Conservation (phyloP, 2,329 filamentous ascomycete species). For the Lasiodiplodia gonubiensis region DNA sequence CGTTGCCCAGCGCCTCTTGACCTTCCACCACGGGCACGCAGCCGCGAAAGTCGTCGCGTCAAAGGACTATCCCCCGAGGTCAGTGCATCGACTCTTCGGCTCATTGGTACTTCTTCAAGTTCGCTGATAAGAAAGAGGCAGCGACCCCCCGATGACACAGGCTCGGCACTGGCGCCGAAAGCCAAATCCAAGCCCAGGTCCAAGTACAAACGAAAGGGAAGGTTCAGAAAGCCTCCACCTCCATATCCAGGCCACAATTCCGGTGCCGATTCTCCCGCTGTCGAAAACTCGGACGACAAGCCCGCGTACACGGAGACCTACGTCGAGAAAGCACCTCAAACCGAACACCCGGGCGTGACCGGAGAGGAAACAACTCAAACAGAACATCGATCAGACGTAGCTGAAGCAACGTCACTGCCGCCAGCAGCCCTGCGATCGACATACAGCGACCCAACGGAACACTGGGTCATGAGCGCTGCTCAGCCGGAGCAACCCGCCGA, state of each 20-base stretch:
- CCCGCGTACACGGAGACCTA: too few species aligned
- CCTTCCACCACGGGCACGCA: not conserved
- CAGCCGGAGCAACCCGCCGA: not conserved
- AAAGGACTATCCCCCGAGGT: not conserved
- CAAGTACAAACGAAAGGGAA: not conserved
- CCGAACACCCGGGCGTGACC: not conserved
- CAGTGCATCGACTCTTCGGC: not conserved
- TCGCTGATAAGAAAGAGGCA: not conserved
- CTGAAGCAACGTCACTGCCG: not conserved
- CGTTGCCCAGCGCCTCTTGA: not conserved
- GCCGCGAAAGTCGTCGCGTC: not conserved
- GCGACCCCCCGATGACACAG: not conserved
- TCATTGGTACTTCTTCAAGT: too few species aligned
- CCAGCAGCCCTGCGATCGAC: not conserved
- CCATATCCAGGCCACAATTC: not conserved
- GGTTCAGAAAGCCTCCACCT: not conserved
- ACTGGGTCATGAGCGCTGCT: not conserved
- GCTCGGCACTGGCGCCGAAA: not conserved
- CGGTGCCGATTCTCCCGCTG: not conserved
- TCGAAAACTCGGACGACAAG: too few species aligned
- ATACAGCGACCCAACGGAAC: not conserved
- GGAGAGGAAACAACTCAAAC: not conserved
- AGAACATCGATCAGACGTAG: not conserved
- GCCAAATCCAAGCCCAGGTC: not conserved
- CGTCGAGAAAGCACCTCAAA: too few species aligned